Conservation (phyloP, 164 flowering plant genomes). For the Euptelea pleiosperma region DNA sequence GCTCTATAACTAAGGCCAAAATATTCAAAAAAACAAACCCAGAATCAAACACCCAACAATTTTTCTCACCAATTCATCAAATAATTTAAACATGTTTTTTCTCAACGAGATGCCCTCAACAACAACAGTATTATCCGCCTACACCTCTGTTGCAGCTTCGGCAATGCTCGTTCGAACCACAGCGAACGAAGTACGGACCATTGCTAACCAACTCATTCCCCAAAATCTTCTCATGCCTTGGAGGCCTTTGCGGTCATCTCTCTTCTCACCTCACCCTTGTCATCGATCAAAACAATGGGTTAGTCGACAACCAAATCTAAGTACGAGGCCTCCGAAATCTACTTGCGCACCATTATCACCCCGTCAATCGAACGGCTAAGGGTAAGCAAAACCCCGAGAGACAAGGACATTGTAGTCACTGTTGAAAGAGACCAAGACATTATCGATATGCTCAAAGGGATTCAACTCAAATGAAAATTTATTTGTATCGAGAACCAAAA, state of each 20-base stretch:
- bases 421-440: constrained; percentile 19
- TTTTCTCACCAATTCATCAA: too few species aligned
- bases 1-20: too few species aligned
- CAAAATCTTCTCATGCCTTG: constrained; percentile 25
- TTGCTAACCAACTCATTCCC: constrained; percentile 37
- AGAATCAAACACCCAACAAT: too few species aligned
- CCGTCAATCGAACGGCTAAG: constrained; percentile 4
- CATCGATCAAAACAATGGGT: constrained; percentile 23
- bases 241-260: constrained; percentile 16
- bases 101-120: constrained; percentile 22
- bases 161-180: constrained; percentile 38
- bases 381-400: constrained; percentile 8
- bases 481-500: not conserved
- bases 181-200: constrained; percentile 31
- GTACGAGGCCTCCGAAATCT: constrained; percentile 20
- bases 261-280: constrained; percentile 35
- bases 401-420: not conserved
- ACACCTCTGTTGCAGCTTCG: constrained; percentile 44
- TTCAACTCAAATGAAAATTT: constrained; percentile 17
- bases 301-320: constrained; percentile 21
- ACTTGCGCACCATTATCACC: constrained; percentile 14
- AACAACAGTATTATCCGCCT: constrained; percentile 28
- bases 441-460: constrained; percentile 14
- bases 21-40: too few species aligned
- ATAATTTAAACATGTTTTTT: not conserved